Percentiles rank a stretch among this genome's conserved stretches.
These are phyloP conservation scores for Cladosporium halotolerans DNA, from an alignment of 2,329 filamentous ascomycete genomes.

Conservation along the genomic window DNA sequence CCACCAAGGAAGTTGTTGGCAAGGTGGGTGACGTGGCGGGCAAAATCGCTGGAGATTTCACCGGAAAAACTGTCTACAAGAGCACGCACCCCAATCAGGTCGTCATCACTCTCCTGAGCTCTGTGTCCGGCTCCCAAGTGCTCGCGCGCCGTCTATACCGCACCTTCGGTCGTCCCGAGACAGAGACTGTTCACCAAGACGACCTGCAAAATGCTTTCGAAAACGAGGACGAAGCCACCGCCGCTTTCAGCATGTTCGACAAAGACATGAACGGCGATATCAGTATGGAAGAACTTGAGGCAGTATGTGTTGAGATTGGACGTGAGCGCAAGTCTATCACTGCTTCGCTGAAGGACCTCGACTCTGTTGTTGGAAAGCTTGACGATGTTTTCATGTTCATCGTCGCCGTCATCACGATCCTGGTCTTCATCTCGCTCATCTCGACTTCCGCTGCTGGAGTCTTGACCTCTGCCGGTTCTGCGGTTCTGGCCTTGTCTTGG, in stretches of 20 bases:
- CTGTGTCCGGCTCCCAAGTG: conserved; percentile 68
- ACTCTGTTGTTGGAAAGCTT: conserved; percentile 85
- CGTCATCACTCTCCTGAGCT: conserved; percentile 68
- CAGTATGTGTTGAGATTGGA: conserved; percentile 89
- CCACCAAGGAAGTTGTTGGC: conserved; percentile 67
- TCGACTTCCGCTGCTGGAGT: conserved; percentile 86
- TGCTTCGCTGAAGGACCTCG: conserved; percentile 87
- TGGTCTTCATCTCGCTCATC: conserved; percentile 84
- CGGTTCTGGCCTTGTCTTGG: conserved; percentile 86
- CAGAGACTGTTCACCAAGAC: conserved; percentile 69
- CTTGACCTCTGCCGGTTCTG: conserved; percentile 80
- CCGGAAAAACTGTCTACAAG: conserved; percentile 61
- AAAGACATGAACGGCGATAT: conserved; percentile 96
- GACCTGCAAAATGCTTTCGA: conserved; percentile 75
- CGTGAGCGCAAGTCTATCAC: conserved; percentile 93
- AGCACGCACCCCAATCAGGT: conserved; percentile 80
- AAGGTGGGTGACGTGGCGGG: conserved; percentile 82
- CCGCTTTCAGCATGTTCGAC: conserved; percentile 87
- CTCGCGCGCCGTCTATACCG: conserved; percentile 83
- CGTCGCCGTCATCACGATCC: conserved; percentile 69
- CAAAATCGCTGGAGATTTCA: conserved; percentile 85
- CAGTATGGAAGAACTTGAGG: conserved; percentile 88
- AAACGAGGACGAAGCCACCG: conserved; percentile 77
- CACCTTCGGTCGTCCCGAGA: conserved; percentile 69
- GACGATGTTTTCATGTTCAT: conserved; percentile 86